Evolutionary conservation across 2,329 filamentous ascomycete genomes (phyloP).

Genomic region (Camptophora hylomeconis): DNA sequence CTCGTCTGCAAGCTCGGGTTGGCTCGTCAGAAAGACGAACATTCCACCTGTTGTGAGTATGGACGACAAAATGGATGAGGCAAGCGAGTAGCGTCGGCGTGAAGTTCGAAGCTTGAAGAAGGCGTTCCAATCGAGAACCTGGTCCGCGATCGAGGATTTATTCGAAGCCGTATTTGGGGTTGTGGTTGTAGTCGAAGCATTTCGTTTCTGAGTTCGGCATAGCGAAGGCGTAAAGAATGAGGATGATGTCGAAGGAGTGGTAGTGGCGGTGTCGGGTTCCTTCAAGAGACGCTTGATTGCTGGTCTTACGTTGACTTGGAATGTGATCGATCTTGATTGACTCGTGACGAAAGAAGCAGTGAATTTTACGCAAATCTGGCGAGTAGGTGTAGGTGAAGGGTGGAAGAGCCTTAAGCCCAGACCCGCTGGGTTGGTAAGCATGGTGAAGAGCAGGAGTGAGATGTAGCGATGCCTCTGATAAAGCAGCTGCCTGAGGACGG

Average conservation of each 20-base stretch:
- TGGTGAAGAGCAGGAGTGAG: too few relatives aligned
- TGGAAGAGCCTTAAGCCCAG: too few relatives aligned
- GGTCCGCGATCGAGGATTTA: too few relatives aligned
- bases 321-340: too few relatives aligned
- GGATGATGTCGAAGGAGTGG: constrained; percentile 5
- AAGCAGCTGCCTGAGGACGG: too few relatives aligned
- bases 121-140: constrained; percentile 74
- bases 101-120: constrained; percentile 85
- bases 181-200: constrained; percentile 8
- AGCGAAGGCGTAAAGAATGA: constrained; percentile 15
- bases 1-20: constrained; percentile 14
- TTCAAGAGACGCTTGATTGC: too few relatives aligned
- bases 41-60: constrained; percentile 42
- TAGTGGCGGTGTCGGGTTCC: constrained; percentile 5
- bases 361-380: too few relatives aligned
- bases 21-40: constrained; percentile 12
- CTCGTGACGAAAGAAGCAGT: too few relatives aligned
- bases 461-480: too few relatives aligned
- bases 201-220: constrained; percentile 9
- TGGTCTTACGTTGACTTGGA: too few relatives aligned
- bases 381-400: too few relatives aligned
- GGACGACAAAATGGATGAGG: constrained; percentile 57
- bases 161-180: constrained; percentile 5
- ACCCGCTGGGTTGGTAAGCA: too few relatives aligned
- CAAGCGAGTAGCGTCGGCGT: constrained; percentile 70